Percentiles rank a stretch among this genome's conserved stretches.
phyloP scores from a whole-genome alignment of 2,329 filamentous ascomycete genomes.

The Pestalotiopsis sp. region DNA sequence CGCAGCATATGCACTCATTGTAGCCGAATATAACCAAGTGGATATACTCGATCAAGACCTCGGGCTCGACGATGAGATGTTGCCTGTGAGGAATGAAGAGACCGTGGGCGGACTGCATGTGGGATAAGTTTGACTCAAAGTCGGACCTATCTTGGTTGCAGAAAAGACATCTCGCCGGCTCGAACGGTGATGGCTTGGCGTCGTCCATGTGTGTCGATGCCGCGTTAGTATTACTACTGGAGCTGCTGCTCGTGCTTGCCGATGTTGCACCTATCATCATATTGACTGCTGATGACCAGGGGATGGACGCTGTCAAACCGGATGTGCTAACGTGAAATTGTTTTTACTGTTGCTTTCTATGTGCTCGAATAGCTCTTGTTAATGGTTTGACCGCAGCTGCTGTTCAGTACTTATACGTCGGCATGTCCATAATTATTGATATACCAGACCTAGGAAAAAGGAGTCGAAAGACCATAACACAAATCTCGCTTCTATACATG shows the following conservation, averaged over 20 bases:
- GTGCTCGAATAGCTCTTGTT: background rate
- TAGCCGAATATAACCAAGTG: constrained; percentile 49
- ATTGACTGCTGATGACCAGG: background rate
- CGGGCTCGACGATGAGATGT: constrained; percentile 45
- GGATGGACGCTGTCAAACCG: background rate
- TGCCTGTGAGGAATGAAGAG: constrained; percentile 42
- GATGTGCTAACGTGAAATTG: background rate
- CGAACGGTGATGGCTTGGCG: constrained; percentile 43
- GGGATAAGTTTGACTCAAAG: constrained; percentile 40
- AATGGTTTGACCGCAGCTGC: background rate
- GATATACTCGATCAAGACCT: constrained; percentile 48
- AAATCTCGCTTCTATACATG: background rate
- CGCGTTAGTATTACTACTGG: constrained; percentile 12
- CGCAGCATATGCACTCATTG: constrained; percentile 53
- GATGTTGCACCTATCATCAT: constrained; percentile 40
- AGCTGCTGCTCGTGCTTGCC: constrained; percentile 49
- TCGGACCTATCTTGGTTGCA: background rate
- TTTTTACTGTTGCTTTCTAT: background rate
- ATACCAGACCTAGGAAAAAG: background rate
- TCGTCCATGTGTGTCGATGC: constrained; percentile 32
- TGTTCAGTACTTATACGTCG: background rate
- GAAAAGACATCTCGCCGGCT: constrained; percentile 3
- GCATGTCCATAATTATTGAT: background rate
- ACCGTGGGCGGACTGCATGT: constrained; percentile 52
- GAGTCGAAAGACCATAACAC: background rate